Conservation (phyloP, 192 early-diverging fungal species). For the Coemansia pectinata region DNA sequence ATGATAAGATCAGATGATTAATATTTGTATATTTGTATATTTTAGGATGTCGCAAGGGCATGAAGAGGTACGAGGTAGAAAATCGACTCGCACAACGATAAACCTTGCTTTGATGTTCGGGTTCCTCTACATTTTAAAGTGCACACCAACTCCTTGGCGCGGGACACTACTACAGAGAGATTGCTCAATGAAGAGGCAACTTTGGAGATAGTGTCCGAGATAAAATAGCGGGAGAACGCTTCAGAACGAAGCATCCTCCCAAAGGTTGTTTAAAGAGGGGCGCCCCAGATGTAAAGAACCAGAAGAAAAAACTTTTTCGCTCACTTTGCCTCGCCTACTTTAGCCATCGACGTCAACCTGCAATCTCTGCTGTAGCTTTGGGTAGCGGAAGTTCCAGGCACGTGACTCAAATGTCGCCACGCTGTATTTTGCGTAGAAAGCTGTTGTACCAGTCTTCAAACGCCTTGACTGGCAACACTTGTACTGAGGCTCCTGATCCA, state of each 20-base stretch:
- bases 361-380: not conserved
- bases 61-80: conserved; percentile 32
- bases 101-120: conserved; percentile 38
- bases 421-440: conserved; percentile 71
- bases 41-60: conserved; percentile 50
- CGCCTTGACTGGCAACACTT: conserved; percentile 64
- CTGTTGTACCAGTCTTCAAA: conserved; percentile 83
- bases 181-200: not conserved
- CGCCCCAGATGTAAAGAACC: conserved; percentile 4
- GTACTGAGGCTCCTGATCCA: conserved; percentile 40
- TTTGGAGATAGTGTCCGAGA: conserved; percentile 9
- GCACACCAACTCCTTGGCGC: conserved; percentile 49
- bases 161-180: conserved; percentile 25
- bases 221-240: conserved; percentile 7
- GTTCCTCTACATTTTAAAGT: conserved; percentile 10
- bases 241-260: conserved; percentile 34
- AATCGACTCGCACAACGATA: conserved; percentile 30
- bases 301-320: not conserved
- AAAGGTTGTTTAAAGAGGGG: not conserved
- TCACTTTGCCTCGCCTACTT: not conserved
- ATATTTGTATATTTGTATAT: not conserved
- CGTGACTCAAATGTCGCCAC: conserved; percentile 57
- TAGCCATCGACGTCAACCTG: not conserved
- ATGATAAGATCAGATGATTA: not conserved
- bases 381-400: not conserved